Percentiles rank a stretch among this genome's conserved stretches.
Evolutionary conservation across 495 filamentous ascomycete species (phyloP).

Genomic region (Cryomyces minteri): DNA sequence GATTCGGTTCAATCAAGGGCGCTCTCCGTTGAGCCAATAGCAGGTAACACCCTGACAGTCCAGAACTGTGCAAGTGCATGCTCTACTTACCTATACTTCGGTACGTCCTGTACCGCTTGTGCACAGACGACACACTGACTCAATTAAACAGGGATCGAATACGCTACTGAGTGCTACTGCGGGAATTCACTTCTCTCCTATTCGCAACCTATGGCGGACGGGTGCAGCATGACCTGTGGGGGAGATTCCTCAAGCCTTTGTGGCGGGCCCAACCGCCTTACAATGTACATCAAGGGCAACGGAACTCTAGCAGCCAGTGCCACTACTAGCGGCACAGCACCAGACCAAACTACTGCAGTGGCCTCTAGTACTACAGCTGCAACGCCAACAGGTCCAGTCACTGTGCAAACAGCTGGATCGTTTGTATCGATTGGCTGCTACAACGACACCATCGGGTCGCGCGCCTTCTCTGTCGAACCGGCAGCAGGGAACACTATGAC

Average conservation of each 20-base stretch:
- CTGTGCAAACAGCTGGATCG: background rate
- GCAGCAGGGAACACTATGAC: background rate
- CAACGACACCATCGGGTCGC: background rate
- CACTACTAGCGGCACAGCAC: too few relatives aligned
- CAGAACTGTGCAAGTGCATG: too few relatives aligned
- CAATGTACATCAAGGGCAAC: conserved; percentile 33
- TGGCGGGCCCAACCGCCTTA: conserved; percentile 34
- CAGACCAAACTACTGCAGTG: too few relatives aligned
- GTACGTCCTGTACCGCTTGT: too few relatives aligned
- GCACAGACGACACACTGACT: too few relatives aligned
- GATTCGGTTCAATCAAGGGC: too few relatives aligned
- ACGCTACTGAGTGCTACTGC: background rate
- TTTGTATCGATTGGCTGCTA: conserved; percentile 1
- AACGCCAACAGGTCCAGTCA: background rate
- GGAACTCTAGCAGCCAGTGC: too few relatives aligned
- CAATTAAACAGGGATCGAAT: conserved; percentile 1
- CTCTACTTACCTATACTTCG: too few relatives aligned
- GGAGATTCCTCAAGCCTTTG: conserved; percentile 36
- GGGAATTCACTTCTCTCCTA: too few relatives aligned
- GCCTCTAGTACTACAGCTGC: too few relatives aligned
- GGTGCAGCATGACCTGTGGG: conserved; percentile 24
- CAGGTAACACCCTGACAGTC: background rate
- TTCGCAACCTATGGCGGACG: too few relatives aligned
- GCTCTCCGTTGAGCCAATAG: too few relatives aligned
- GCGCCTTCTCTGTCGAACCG: background rate